Evolutionary conservation across 106 monocot species (phyloP), one percentile per base, ranked within the genome.

Genomic region (Dendrobium chrysotoxum): DNA sequence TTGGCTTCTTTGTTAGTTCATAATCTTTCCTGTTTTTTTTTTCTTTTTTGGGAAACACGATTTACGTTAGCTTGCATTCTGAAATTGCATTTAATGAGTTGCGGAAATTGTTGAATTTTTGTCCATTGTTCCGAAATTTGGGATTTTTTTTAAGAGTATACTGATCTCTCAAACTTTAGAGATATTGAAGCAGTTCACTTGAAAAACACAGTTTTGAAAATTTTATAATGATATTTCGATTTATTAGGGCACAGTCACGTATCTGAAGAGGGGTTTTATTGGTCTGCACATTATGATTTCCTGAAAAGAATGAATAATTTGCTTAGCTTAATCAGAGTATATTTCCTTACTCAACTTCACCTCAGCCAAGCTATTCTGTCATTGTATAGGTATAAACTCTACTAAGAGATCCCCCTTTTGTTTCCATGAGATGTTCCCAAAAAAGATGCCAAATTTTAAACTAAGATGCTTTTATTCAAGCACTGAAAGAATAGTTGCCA

Each of bases 391-490:
- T 64, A n/a, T 64, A 64, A 64, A 64, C 25, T 64, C 26, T 25
- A 64, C 64, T 26, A 64, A 64, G 64, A 64, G 23, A 13, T 64
- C 13, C 7, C 7, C 64, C 10, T 10, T 3, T 64, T 64, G 5
- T 26, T 64, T 8, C 64, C 64, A 64, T 25, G 6, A 64, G 26
- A n/a, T 64, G 64, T n/a, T 25, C 64, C 26, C 64, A 4, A n/a
- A 23, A 28, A 88, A 80, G 72, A 78, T 74, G 31, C 72, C 57
- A 57, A 83, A 28, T 53, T 65, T 83, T 67, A 72, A 77, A 82
- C 26, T 82, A 4, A 23, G 50, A 13, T 90, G 78, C 79, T 82
- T 44, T 4, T 42, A 74, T 38, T 82, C 75, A n/a, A 50, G 54
- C 21, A 1, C 30, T 23, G 53, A 42, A 38, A 16, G 30, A 0